Evolutionary conservation across 1,284 basidiomycete genomes (phyloP), one percentile per base, ranked within the genome.

Genomic region (Neonothopanus nambi): DNA sequence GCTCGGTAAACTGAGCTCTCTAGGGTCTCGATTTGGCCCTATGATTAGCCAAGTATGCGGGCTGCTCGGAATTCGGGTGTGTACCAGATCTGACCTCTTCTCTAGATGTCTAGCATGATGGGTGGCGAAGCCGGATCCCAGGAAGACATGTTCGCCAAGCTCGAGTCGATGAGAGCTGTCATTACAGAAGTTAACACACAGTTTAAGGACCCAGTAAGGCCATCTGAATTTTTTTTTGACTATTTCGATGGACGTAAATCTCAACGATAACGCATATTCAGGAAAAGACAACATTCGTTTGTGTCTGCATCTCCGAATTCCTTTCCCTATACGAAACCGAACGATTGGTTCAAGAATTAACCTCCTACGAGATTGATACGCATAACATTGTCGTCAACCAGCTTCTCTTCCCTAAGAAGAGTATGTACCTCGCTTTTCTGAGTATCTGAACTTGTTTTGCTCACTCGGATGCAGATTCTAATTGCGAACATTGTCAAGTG

Each of bases 301-400:
- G 96, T 68, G 95, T 98, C 49, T 97, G 95, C 78, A 98, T 98
- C 67, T 96, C 95, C 47, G 95, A 98, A 70, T 98, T 98, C 81
- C 76, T 99, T 62, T 98, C 95, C 20, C 77, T 99, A 20, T 99
- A 99, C 72, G 97, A 99, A 78, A 99, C 96, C 24, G 96, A 99
- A 71, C 90, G 96, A 26, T 80, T 99, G 42, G 93, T 99, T 37
- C 96, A 99, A 70, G 97, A 99, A 68, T 77, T 99, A 46, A 96
- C 95, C 12, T 79, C 86, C 46, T 99, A 99, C 73, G 95, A 94
- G 69, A 99, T 99, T 68, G 97, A 99, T 72, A 98, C 95, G 42
- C 96, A 99, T 72, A 94, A 95, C 68, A 99, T 99, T 63, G 94
- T 99, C 51, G 94, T 98, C 61, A 99, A 99, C 70, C 96, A 99